These are phyloP conservation scores for Amaranthus palmeri DNA, from an alignment of 148 eudicot species.

Conservation along the genomic window DNA sequence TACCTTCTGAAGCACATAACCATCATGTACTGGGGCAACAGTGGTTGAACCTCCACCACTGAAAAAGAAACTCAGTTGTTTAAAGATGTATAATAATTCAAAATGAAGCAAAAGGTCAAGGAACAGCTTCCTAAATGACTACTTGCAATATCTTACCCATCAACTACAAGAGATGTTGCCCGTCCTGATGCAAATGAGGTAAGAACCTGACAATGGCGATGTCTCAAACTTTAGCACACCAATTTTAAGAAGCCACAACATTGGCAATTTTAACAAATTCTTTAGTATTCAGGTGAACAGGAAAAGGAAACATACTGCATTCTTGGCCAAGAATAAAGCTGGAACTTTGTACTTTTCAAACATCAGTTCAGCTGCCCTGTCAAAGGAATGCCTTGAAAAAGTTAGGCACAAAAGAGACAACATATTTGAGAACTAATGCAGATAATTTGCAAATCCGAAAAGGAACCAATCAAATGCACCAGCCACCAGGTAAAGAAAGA, in stretches of 20 bases:
- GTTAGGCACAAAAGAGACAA: neutral
- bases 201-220: slow-evolving; percentile 59
- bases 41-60: slow-evolving; percentile 99
- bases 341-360: slow-evolving; percentile 97
- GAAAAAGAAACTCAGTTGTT: slow-evolving; percentile 25
- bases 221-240: neutral
- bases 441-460: neutral
- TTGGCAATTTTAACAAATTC: neutral
- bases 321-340: slow-evolving; percentile 93
- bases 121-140: slow-evolving; percentile 6
- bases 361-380: slow-evolving; percentile 97
- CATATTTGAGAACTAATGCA: neutral
- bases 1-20: slow-evolving; percentile 99
- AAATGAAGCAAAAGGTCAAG: slow-evolving; percentile 4
- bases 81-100: slow-evolving; percentile 6
- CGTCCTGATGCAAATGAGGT: slow-evolving; percentile 98
- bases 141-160: slow-evolving; percentile 45
- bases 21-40: slow-evolving; percentile 97
- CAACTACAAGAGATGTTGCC: slow-evolving; percentile 89
- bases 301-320: slow-evolving; percentile 60
- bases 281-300: neutral
- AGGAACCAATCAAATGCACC: neutral
- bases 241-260: slow-evolving; percentile 11
- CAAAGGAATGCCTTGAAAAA: slow-evolving; percentile 20
- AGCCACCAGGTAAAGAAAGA: neutral